Evolutionary conservation across 2,329 filamentous ascomycete species (phyloP).

Genomic region (Chrysoporthe cubensis): DNA sequence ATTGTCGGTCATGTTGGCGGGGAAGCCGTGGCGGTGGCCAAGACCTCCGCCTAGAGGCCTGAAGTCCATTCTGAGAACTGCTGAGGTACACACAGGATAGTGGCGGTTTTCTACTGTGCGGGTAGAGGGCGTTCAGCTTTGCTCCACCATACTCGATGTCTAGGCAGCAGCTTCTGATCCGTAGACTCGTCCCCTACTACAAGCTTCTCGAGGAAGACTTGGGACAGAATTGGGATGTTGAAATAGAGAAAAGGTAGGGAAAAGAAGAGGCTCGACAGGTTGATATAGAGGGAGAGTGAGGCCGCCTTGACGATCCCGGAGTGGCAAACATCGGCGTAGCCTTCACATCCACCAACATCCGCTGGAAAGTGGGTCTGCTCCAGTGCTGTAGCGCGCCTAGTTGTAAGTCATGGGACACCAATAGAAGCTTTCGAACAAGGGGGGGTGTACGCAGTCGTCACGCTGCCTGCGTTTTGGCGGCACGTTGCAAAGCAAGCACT

Average conservation of each 20-base stretch:
- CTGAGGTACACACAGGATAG: not conserved
- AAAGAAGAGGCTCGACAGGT: not conserved
- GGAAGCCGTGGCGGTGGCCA: slow-evolving; percentile 31
- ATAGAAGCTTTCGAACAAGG: not conserved
- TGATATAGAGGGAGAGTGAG: not conserved
- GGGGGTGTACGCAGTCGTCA: not conserved
- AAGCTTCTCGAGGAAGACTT: not conserved
- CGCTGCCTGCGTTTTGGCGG: not conserved
- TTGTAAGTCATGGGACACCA: not conserved
- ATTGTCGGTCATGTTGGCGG: slow-evolving; percentile 31
- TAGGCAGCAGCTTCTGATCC: not conserved
- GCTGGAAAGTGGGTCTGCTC: not conserved
- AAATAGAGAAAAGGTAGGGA: not conserved
- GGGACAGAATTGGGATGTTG: not conserved
- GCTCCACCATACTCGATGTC: not conserved
- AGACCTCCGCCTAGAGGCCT: slow-evolving; percentile 27
- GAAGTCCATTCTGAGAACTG: slow-evolving; percentile 34
- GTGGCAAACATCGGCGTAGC: not conserved
- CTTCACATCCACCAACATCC: not conserved
- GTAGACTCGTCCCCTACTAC: not conserved
- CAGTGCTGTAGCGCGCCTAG: not conserved
- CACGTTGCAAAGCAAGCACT: no score
- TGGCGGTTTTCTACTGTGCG: not conserved
- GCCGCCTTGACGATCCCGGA: not conserved
- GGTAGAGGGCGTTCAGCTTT: not conserved